A percentile compares a stretch with the other conserved stretches of the same genome.
phyloP scores from a whole-genome alignment of 768 basidiomycete genomes.

The Pleurotus platypus region DNA sequence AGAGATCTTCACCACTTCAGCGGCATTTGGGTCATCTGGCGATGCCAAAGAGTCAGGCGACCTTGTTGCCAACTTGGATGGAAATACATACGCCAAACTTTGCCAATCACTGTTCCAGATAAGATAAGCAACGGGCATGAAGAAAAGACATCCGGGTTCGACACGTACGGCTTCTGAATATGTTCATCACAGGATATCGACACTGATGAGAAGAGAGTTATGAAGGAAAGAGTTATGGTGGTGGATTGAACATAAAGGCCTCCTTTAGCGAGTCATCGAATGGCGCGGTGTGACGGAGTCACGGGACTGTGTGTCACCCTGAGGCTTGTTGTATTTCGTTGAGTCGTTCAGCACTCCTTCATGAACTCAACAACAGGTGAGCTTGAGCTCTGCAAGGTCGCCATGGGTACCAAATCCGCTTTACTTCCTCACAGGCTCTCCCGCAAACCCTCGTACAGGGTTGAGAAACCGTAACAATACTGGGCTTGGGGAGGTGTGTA shows the following conservation, averaged over 20 bases:
- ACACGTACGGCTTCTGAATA: constrained; percentile 75
- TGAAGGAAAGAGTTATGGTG: constrained; percentile 1
- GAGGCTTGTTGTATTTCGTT: neutral
- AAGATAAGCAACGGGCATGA: constrained; percentile 7
- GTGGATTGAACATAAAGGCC: constrained; percentile 9
- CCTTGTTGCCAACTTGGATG: neutral
- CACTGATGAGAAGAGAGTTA: neutral
- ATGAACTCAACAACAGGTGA: neutral
- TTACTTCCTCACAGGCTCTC: neutral
- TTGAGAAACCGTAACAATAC: neutral
- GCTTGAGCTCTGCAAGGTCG: neutral
- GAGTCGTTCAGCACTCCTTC: neutral
- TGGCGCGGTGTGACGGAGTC: constrained; percentile 7
- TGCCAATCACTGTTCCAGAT: constrained; percentile 65
- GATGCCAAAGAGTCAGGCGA: constrained; percentile 21
- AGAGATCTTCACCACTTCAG: constrained; percentile 93
- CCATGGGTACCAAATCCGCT: neutral
- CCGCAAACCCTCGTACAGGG: neutral
- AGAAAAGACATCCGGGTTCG: constrained; percentile 7
- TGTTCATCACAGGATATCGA: constrained; percentile 55
- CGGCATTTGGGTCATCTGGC: constrained; percentile 87
- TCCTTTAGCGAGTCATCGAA: neutral
- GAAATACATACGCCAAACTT: constrained; percentile 84
- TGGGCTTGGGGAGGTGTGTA: neutral
- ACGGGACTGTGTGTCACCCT: neutral